Evolutionary conservation across 495 filamentous ascomycete species (phyloP), one percentile per base, ranked within the genome.

Genomic region (Penicillium taxi): DNA sequence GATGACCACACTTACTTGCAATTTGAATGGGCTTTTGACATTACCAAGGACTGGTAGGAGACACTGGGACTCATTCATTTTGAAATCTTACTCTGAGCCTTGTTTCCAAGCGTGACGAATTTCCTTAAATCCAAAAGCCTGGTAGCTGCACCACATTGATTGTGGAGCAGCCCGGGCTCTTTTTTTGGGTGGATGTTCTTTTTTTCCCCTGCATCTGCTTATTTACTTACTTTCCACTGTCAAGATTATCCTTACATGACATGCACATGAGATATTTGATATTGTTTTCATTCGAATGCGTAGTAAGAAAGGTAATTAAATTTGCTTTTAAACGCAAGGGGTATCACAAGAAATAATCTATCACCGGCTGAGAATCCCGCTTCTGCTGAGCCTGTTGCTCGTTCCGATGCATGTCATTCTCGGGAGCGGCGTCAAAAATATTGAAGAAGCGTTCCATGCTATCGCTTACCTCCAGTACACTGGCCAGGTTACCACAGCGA

Each of bases 21-120:
- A 50, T 96, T 98, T 63, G 80, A 89, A 39, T 98, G 91, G 91
- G 72, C 75, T 32, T 96, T 98, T 50, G 82, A 94, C 48, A 94
- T 98, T 53, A 73, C 77, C 59, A 98, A 96, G 72, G 84, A 90
- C 55, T 96, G 91, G 93, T 66, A 53, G 40, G 34, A 38, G 32
- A 55, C 29, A 45, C 30, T 8, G 24, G 36, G 19, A 24, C 24
- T 12, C 22, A 20, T 24, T 32, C 41, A 30, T 32, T 45, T 30
- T 25, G 42, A 28, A 39, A 26, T 21, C 41, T 41, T 40, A 38
- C 45, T 50, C 49, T 34, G 49, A 38, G 9, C 35, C 53, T 58
- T 44, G 26, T 51, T 38, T 56, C 44, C 44, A 49, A 47, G 55
- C 52, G 47, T 53, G 38, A 55, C 53, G 49, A 56, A 51, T 51